Evolutionary conservation across 2,329 filamentous ascomycete species (phyloP), one percentile per base, ranked within the genome.

Genomic region (Fusarium nisikadoi): DNA sequence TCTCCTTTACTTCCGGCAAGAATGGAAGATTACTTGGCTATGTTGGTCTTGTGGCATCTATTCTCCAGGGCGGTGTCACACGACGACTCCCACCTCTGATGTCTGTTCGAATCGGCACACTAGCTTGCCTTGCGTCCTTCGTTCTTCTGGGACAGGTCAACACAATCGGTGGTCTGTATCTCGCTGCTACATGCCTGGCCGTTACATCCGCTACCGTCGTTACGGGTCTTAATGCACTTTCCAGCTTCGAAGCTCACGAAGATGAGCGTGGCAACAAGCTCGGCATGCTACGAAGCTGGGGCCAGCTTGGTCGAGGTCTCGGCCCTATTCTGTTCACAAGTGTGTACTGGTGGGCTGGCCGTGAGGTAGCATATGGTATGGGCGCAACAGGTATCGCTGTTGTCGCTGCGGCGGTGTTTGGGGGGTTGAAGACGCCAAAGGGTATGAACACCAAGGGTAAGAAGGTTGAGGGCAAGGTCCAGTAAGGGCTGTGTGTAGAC

Each of bases 331-430:
- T 97, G 39, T 99, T 99, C 80, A 98, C 96, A 70, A 94, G 94
- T 53, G 86, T 99, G 62, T 99, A 99, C 84, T 99, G 96, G 96
- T 99, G 96, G 96, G 95, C 94, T 11, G 96, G 96, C 0, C 87
- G 96, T 50, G 92, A 97, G 79, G 87, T 91, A 16, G 96, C 96
- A 5, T 99, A 98, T 81, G 86, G 86, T 2, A 87, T 94, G 76
- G 96, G 96, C 8, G 93, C 94, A 0, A 86, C 89, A 17, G 94
- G 94, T 9, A 97, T 98, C 85, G 81, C 93, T 9, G 89, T 86
- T 2, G 95, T 98, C 16, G 87, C 88, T 47, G 86, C 86, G 16
- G 82, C 94, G 29, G 94, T 92, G 0, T 92, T 97, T 79, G 86
- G 88, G 25, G 89, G 88, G 1, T 82, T 98, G 70, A 93, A 91